These are phyloP conservation scores for Hymenoscyphus fructigenus DNA, from an alignment of 2,329 filamentous ascomycete species.

Conservation along the genomic window DNA sequence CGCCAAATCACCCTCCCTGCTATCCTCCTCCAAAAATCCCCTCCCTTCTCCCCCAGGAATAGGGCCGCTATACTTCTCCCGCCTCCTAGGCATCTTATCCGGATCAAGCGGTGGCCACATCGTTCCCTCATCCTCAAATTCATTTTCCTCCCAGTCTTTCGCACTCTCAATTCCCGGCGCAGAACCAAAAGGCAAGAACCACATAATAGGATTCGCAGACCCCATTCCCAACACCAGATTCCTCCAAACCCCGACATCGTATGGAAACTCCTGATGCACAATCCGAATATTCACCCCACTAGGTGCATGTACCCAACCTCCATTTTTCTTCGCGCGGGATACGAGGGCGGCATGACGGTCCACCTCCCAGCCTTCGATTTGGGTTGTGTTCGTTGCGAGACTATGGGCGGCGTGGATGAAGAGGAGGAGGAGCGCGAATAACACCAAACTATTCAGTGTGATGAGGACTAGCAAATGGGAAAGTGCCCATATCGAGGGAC, in stretches of 20 bases:
- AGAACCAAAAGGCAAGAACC: constrained; percentile 67
- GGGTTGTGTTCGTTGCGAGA: constrained; percentile 69
- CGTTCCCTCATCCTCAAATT: constrained; percentile 63
- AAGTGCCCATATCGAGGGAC: constrained; percentile 61
- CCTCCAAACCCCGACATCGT: constrained; percentile 72
- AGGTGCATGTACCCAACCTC: constrained; percentile 40
- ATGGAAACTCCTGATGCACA: constrained; percentile 73
- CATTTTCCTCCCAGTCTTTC: constrained; percentile 68
- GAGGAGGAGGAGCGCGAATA: constrained; percentile 64
- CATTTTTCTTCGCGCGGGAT: constrained; percentile 44
- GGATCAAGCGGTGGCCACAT: constrained; percentile 66
- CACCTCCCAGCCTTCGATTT: constrained; percentile 77
- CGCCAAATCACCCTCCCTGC: constrained; percentile 41
- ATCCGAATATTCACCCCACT: constrained; percentile 54
- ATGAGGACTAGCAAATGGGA: constrained; percentile 59
- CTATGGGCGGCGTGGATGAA: constrained; percentile 60
- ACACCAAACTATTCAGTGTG: constrained; percentile 56
- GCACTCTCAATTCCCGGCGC: constrained; percentile 44
- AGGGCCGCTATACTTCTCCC: background rate
- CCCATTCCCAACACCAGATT: constrained; percentile 80
- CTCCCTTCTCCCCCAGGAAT: background rate
- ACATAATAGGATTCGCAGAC: constrained; percentile 60
- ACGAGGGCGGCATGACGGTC: constrained; percentile 62
- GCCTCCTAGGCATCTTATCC: constrained; percentile 49
- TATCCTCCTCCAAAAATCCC: constrained; percentile 24